phyloP scores from a whole-genome alignment of 768 basidiomycete species.

The Grammothele lineata region DNA sequence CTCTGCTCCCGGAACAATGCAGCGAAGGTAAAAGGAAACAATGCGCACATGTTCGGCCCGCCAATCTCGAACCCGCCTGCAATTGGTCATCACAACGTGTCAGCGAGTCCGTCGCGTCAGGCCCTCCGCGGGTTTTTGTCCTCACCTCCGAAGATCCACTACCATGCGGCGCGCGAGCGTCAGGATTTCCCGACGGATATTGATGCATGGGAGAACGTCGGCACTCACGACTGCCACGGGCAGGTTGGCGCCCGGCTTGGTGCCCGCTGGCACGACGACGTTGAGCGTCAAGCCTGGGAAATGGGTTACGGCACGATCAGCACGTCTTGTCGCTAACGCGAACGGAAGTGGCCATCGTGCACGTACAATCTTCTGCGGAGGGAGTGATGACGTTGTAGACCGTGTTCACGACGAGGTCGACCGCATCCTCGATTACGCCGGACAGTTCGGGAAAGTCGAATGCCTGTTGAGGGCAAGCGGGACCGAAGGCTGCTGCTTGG shows the following conservation, averaged over 20 bases:
- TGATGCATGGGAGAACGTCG: not conserved
- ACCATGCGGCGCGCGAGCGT: not conserved
- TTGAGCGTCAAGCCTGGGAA: slow-evolving; percentile 23
- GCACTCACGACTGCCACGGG: slow-evolving; percentile 15
- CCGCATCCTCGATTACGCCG: slow-evolving; percentile 15
- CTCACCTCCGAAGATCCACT: slow-evolving; percentile 27
- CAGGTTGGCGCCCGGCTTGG: slow-evolving; percentile 9
- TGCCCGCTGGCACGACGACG: slow-evolving; percentile 19
- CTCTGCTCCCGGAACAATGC: no score
- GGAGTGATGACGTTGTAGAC: slow-evolving; percentile 8
- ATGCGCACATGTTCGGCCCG: slow-evolving; percentile 12
- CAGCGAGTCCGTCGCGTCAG: no score
- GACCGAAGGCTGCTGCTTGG: slow-evolving; percentile 33
- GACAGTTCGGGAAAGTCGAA: slow-evolving; percentile 13
- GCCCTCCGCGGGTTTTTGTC: no score
- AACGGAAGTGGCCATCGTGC: no score
- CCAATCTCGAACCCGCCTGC: slow-evolving; percentile 43
- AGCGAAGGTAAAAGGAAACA: no score
- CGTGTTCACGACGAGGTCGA: slow-evolving; percentile 16
- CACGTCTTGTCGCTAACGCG: no score
- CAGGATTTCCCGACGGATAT: not conserved
- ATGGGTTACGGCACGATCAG: not conserved
- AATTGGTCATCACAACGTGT: no score
- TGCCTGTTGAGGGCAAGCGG: slow-evolving; percentile 38
- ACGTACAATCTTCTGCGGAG: slow-evolving; percentile 12